A percentile compares a stretch with the other conserved stretches of the same genome.
Evolutionary conservation across 805 yeast genomes (phyloP).

Genomic region (Zygosaccharomyces pseudorouxii): DNA sequence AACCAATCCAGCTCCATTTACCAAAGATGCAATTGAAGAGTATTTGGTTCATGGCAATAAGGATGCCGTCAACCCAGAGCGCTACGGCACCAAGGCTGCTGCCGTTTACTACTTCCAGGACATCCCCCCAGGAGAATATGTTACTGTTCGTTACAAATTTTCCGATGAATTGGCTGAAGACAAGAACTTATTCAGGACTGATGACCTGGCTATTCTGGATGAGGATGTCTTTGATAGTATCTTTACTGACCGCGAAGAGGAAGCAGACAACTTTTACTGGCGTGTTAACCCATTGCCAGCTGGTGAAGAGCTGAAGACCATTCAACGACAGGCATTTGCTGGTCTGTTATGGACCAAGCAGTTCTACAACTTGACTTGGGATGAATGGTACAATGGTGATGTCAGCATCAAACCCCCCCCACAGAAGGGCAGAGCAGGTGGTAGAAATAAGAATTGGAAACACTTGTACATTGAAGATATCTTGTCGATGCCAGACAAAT

Average conservation of each 20-base stretch:
- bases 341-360: conserved; percentile 93
- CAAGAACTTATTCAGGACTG: conserved; percentile 25
- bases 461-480: conserved; percentile 85
- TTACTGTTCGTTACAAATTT: conserved; percentile 74
- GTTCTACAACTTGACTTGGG: conserved; percentile 79
- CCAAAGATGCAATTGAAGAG: conserved; percentile 91
- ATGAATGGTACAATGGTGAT: conserved; percentile 85
- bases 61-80: conserved; percentile 63
- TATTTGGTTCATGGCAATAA: conserved; percentile 53
- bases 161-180: conserved; percentile 36
- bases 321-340: conserved; percentile 91
- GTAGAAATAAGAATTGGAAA: conserved; percentile 86
- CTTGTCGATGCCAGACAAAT: conserved; percentile 86
- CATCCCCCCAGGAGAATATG: conserved; percentile 83
- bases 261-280: conserved; percentile 92
- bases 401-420: conserved; percentile 72
- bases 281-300: conserved; percentile 80
- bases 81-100: conserved; percentile 74
- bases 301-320: conserved; percentile 68
- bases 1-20: conserved; percentile 51
- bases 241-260: conserved; percentile 69
- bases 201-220: conserved; percentile 47
- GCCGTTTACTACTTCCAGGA: conserved; percentile 80
- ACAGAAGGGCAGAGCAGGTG: conserved; percentile 72
- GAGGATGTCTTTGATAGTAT: conserved; percentile 69